Conservation (phyloP, 139 green algal species). For the Picocystis salinarum region DNA sequence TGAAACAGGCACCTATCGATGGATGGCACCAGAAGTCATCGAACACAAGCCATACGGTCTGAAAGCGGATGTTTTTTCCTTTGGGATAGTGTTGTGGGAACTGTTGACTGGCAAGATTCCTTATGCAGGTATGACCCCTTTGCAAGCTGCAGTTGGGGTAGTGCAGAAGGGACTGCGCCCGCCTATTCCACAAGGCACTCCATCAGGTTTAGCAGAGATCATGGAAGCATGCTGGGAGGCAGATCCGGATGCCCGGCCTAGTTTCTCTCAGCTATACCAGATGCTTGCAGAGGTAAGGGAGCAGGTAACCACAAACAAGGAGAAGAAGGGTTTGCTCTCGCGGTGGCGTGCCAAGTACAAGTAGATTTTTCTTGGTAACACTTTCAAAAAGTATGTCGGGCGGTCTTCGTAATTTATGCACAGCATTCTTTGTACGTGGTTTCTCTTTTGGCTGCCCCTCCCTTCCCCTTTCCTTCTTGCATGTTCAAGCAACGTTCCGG, state of each 20-base stretch:
- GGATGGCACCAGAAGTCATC: constrained; percentile 99
- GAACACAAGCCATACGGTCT: constrained; percentile 86
- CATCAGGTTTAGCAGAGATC: constrained; percentile 37
- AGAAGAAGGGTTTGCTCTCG: background rate
- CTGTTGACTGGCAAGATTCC: constrained; percentile 72
- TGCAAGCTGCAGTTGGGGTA: constrained; percentile 54
- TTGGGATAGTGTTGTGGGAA: constrained; percentile 82
- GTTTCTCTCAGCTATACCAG: constrained; percentile 26
- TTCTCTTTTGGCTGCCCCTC: too few species aligned
- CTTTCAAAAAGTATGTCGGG: too few species aligned
- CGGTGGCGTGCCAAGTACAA: too few species aligned
- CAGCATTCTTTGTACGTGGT: too few species aligned
- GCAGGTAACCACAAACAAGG: constrained; percentile 1
- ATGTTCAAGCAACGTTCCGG: too few species aligned
- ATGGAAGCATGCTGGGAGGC: constrained; percentile 65
- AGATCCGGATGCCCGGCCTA: constrained; percentile 15
- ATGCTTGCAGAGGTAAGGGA: background rate
- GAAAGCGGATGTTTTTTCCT: constrained; percentile 74
- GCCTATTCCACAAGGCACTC: constrained; percentile 40
- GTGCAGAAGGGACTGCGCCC: constrained; percentile 91
- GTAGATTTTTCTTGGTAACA: too few species aligned
- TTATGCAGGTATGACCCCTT: constrained; percentile 80
- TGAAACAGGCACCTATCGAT: constrained; percentile 97
- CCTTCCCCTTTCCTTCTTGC: too few species aligned
- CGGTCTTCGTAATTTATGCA: too few species aligned